Base-by-base conservation (phyloP, 2,329 filamentous ascomycete species). In the Purpureocillium lavendulum region DNA sequence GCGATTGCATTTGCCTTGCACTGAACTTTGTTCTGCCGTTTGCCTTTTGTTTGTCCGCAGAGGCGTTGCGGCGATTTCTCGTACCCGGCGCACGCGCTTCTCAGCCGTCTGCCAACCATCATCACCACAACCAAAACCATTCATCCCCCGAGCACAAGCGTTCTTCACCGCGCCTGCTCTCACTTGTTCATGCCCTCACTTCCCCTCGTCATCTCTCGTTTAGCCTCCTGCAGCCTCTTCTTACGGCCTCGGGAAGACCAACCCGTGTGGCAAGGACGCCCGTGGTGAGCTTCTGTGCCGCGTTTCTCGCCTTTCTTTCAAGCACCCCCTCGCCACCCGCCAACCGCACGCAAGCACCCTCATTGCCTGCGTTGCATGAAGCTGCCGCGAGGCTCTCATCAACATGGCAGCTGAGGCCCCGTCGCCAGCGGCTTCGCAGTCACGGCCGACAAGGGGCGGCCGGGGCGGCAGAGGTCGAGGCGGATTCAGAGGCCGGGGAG, bases 351-450 rank as follows among this genome's bases (percentile, higher is more conserved):
- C 21, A n/a, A n/a, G n/a, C n/a, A n/a, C n/a, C n/a, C n/a, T n/a
- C n/a, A 18, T 26, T 15, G 11, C 39, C 31, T 8, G 14, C 24
- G 9, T 51, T 58, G 57, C 52, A 61, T 62, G 58, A 54, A 52
- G 48, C 36, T 40, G 43, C 40, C 39, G 41, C 47, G 40, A 2
- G 29, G 26, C 33, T 8, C 10, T 33, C 46, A 21, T 18, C 31
- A 48, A 45, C 58, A 65, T 64, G 61, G 53, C 58, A 55, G 50
- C 51, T 54, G 58, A 62, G 51, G 60, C 54, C 48, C 60, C 62
- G 49, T 59, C 59, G 49, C 54, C 54, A 42, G 57, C 57, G 42
- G 56, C 55, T 49, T 59, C 62, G 49, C 54, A 60, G 40, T 51
- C 56, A 41, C 38, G 21, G 26, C 30, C 39, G 35, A 37, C 43